phyloP scores from a whole-genome alignment of 108 stramenopile species.

The Cyclostephanos tholiformis region DNA sequence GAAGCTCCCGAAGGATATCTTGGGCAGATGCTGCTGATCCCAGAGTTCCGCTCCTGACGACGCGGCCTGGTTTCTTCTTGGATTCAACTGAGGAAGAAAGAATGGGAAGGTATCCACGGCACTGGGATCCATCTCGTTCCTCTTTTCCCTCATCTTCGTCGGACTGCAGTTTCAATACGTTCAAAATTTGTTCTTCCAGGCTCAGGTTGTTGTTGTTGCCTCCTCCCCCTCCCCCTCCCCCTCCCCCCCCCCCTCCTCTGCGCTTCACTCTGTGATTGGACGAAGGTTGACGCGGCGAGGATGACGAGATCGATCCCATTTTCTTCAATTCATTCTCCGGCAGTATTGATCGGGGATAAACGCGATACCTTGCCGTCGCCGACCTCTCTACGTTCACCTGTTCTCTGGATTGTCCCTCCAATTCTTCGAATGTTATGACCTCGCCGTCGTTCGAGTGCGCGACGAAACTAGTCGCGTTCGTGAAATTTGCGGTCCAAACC shows the following conservation, averaged over 20 bases:
- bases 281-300: neutral
- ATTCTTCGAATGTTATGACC: neutral
- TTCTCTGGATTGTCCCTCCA: neutral
- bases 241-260: neutral
- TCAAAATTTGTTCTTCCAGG: constrained; percentile 36
- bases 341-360: neutral
- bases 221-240: neutral
- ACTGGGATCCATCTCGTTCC: neutral
- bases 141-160: neutral
- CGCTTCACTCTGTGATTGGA: neutral
- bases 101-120: neutral
- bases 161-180: constrained; percentile 25
- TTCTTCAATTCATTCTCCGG: neutral
- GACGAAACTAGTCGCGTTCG: neutral
- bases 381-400: neutral
- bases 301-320: neutral
- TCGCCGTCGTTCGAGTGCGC: constrained; percentile 12
- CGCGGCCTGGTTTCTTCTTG: neutral
- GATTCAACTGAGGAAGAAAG: neutral
- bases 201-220: neutral
- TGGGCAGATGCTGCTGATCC: constrained; percentile 33
- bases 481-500: neutral
- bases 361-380: neutral
- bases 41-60: constrained; percentile 15
- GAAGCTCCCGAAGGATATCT: constrained; percentile 31